Percentiles rank a stretch among this genome's conserved stretches.
Evolutionary conservation across 2,329 filamentous ascomycete species (phyloP).

Genomic region (Aspergillus novoparasiticus): DNA sequence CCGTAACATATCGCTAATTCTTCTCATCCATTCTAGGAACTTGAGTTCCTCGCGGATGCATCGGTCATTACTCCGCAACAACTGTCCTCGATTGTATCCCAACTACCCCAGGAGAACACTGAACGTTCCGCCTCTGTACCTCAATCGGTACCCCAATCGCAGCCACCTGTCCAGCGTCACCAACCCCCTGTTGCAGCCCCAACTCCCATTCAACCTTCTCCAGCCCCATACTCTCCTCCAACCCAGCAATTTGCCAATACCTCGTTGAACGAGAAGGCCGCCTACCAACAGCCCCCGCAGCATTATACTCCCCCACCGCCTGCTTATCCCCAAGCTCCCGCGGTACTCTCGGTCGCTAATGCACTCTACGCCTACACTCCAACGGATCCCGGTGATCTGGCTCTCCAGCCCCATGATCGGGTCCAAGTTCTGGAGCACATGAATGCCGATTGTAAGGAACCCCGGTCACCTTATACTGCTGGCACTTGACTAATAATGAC

Average conservation of each 20-base stretch:
- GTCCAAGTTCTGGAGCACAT: conserved; percentile 86
- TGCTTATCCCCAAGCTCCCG: conserved; percentile 52
- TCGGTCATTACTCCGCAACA: conserved; percentile 74
- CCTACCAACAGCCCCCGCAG: conserved; percentile 33
- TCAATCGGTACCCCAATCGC: conserved; percentile 11
- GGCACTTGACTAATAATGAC: conserved; percentile 16
- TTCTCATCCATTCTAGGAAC: conserved; percentile 63
- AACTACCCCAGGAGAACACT: conserved; percentile 63
- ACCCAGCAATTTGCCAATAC: conserved; percentile 41
- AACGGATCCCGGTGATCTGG: conserved; percentile 78
- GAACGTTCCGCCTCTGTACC: conserved; percentile 21
- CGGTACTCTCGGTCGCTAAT: conserved; percentile 70
- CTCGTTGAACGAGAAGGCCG: conserved; percentile 46
- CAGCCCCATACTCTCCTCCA: conserved; percentile 40
- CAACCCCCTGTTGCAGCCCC: conserved; percentile 22
- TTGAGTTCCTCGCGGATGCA: conserved; percentile 84
- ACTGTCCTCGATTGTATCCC: conserved; percentile 72
- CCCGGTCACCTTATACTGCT: not conserved
- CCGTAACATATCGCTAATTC: not conserved
- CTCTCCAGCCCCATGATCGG: conserved; percentile 77
- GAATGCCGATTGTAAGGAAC: conserved; percentile 77
- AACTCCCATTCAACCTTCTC: conserved; percentile 32
- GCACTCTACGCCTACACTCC: conserved; percentile 84
- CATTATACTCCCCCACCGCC: conserved; percentile 56
- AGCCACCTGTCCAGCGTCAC: conserved; percentile 31